Evolutionary conservation across 2,329 filamentous ascomycete species (phyloP).

Genomic region (Emmonsia crescens): DNA sequence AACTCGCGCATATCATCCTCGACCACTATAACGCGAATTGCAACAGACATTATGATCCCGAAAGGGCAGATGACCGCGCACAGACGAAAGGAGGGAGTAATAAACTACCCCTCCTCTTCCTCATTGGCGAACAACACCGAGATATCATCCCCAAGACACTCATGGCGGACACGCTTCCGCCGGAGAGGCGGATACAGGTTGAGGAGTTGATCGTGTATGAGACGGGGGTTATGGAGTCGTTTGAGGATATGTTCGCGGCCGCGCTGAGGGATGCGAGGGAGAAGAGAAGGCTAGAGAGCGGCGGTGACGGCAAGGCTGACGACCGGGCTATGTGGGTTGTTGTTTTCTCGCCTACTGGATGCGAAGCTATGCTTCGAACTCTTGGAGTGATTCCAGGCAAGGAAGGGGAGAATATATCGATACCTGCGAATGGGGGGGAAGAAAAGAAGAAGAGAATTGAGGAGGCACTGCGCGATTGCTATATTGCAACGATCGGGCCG

Average conservation of each 20-base stretch:
- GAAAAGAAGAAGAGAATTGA: slow-evolving; percentile 15
- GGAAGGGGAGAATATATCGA: slow-evolving; percentile 9
- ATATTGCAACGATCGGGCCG: slow-evolving; percentile 81
- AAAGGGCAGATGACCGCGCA: neutral
- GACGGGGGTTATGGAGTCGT: slow-evolving; percentile 70
- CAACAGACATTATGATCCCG: neutral
- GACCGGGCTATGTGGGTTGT: slow-evolving; percentile 27
- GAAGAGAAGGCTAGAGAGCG: slow-evolving; percentile 8
- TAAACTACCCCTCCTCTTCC: slow-evolving; percentile 60
- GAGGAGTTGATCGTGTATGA: slow-evolving; percentile 78
- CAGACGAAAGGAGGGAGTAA: slow-evolving; percentile 32
- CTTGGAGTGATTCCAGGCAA: slow-evolving; percentile 35
- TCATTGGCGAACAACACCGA: slow-evolving; percentile 78
- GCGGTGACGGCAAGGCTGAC: slow-evolving; percentile 7
- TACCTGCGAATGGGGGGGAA: neutral
- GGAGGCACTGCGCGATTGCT: slow-evolving; percentile 35
- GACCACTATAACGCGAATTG: slow-evolving; percentile 54
- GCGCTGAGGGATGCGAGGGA: slow-evolving; percentile 29
- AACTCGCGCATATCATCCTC: slow-evolving; percentile 66
- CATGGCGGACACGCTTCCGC: slow-evolving; percentile 45
- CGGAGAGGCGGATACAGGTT: slow-evolving; percentile 49
- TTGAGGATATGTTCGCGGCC: slow-evolving; percentile 54
- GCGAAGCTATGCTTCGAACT: slow-evolving; percentile 48
- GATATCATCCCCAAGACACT: slow-evolving; percentile 82
- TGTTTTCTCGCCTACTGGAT: slow-evolving; percentile 51